A percentile compares a stretch with the other conserved stretches of the same genome.
phyloP scores from a whole-genome alignment of 768 basidiomycete genomes.

The Lactarius hengduanensis region DNA sequence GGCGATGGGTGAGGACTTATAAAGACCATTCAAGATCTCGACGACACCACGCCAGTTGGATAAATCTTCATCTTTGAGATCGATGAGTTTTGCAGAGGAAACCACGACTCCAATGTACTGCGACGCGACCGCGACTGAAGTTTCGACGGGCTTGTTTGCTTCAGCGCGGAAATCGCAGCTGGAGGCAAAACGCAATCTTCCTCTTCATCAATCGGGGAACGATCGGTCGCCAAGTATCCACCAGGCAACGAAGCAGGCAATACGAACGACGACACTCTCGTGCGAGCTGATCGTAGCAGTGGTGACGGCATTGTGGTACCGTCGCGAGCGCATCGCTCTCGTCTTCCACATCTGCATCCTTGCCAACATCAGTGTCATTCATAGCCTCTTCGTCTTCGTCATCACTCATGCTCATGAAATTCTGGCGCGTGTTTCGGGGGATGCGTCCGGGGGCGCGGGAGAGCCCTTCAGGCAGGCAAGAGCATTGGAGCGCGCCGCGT shows the following conservation, averaged over 20 bases:
- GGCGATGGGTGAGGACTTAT: conserved; percentile 4
- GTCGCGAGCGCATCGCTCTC: conserved; percentile 32
- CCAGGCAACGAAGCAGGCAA: conserved; percentile 6
- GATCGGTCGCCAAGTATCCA: background rate
- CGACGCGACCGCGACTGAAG: conserved; percentile 36
- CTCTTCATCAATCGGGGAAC: conserved; percentile 17
- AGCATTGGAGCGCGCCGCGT: conserved; percentile 37
- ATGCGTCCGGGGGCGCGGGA: conserved; percentile 32
- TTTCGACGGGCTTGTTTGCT: conserved; percentile 23
- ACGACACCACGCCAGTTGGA: conserved; percentile 67
- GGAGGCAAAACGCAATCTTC: conserved; percentile 24
- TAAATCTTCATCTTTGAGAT: conserved; percentile 47
- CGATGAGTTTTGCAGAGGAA: conserved; percentile 66
- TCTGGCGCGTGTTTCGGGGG: conserved; percentile 35
- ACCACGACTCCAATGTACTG: conserved; percentile 50
- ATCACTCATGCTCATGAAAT: conserved; percentile 70
- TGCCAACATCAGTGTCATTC: conserved; percentile 8
- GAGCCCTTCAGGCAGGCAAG: conserved; percentile 62
- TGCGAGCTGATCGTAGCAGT: conserved; percentile 9
- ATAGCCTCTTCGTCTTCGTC: conserved; percentile 50
- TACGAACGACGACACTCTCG: conserved; percentile 20
- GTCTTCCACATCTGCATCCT: conserved; percentile 32
- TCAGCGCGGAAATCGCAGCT: background rate
- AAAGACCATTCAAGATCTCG: conserved; percentile 42
- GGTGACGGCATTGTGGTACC: conserved; percentile 17